These are phyloP conservation scores for Dentipellis fragilis DNA, from an alignment of 768 basidiomycete genomes.

Conservation along the genomic window DNA sequence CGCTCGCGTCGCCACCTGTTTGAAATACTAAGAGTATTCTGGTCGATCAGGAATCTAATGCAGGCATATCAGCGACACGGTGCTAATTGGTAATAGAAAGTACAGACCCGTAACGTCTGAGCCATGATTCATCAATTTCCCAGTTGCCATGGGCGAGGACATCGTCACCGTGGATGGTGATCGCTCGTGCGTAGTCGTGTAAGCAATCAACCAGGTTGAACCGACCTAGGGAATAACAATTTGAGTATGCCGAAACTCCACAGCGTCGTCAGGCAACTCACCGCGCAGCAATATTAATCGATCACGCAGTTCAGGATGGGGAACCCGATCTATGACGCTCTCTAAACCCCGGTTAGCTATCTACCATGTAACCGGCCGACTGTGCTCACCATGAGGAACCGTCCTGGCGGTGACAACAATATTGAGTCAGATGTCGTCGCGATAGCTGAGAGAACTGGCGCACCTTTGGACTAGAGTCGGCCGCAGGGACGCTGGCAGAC, in stretches of 20 bases:
- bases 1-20: constrained; percentile 88
- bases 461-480: constrained; percentile 85
- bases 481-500: constrained; percentile 77
- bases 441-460: constrained; percentile 6
- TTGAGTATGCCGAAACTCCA: constrained; percentile 7
- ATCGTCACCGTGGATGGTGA: constrained; percentile 84
- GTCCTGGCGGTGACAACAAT: constrained; percentile 30
- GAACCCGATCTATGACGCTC: constrained; percentile 81
- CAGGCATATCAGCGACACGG: not conserved
- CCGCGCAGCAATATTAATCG: constrained; percentile 85
- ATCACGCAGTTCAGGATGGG: constrained; percentile 85
- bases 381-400: constrained; percentile 65
- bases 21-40: constrained; percentile 52
- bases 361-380: not conserved
- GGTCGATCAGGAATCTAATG: constrained; percentile 69
- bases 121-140: constrained; percentile 81
- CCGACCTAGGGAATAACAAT: constrained; percentile 37
- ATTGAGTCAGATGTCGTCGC: not conserved
- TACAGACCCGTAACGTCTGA: constrained; percentile 71
- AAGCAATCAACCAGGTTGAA: constrained; percentile 77
- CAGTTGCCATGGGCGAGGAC: constrained; percentile 84
- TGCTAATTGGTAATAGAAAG: not conserved
- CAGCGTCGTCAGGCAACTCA: constrained; percentile 20
- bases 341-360: constrained; percentile 35
- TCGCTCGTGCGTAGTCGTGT: constrained; percentile 55